Conservation (phyloP, 331 rosid species). For the Arachis monticola region DNA sequence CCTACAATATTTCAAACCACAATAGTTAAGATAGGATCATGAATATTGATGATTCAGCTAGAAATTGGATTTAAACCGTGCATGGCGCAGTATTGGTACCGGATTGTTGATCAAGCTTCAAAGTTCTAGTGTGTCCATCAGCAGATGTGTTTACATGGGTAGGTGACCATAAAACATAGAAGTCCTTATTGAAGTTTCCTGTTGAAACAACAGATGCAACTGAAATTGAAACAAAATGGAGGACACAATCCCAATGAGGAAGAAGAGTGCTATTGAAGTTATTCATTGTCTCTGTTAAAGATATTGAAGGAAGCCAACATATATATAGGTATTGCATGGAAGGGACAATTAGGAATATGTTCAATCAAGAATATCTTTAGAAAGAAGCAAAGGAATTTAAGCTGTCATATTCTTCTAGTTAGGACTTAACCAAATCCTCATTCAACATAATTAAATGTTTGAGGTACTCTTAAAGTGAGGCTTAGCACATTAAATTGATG, state of each 20-base stretch:
- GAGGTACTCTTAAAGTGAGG: conserved; percentile 7
- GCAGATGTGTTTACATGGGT: conserved; percentile 76
- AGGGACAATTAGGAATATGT: conserved; percentile 40
- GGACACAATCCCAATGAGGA: conserved; percentile 48
- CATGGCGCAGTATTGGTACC: conserved; percentile 42
- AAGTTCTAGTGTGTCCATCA: conserved; percentile 67
- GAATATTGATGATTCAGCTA: neutral
- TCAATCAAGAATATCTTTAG: conserved; percentile 70
- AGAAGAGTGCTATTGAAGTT: conserved; percentile 32
- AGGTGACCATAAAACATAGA: conserved; percentile 86
- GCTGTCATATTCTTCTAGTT: conserved; percentile 41
- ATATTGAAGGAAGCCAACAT: conserved; percentile 34
- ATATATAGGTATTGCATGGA: conserved; percentile 51
- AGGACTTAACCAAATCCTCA: conserved; percentile 9
- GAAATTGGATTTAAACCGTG: neutral
- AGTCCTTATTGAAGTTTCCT: conserved; percentile 86
- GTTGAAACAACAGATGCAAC: conserved; percentile 73
- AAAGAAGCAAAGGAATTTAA: conserved; percentile 62
- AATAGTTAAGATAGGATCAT: neutral
- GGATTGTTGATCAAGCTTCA: conserved; percentile 89
- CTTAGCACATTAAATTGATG: neutral
- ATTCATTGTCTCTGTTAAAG: conserved; percentile 50
- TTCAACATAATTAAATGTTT: conserved; percentile 30
- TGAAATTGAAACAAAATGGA: conserved; percentile 43
- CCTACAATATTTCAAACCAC: conserved; percentile 52